Conservation (phyloP, 192 early-diverging fungal species). For the Umbelopsis sp. region DNA sequence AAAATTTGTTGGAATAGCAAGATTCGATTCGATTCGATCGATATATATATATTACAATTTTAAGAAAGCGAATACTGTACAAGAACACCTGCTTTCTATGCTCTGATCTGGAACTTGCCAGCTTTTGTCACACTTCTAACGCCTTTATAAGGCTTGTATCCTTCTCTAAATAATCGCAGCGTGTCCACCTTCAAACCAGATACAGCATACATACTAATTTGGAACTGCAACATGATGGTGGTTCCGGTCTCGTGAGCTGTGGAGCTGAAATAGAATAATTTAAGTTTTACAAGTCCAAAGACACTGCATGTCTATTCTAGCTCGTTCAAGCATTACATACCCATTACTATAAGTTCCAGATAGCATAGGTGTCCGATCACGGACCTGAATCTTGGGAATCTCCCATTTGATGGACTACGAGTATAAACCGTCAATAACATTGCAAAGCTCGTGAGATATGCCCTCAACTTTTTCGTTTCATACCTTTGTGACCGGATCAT, state of each 20-base stretch:
- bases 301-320: neutral
- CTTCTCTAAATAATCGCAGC: constrained; percentile 70
- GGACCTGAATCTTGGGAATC: constrained; percentile 59
- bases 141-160: constrained; percentile 78
- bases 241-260: constrained; percentile 47
- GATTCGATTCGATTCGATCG: neutral
- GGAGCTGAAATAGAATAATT: constrained; percentile 32
- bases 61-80: neutral
- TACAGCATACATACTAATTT: constrained; percentile 68
- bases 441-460: neutral
- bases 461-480: neutral
- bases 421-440: constrained; percentile 7
- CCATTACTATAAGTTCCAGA: constrained; percentile 59
- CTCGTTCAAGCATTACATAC: constrained; percentile 22
- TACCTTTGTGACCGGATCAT: constrained; percentile 68
- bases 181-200: constrained; percentile 75
- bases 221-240: constrained; percentile 66
- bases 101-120: constrained; percentile 62
- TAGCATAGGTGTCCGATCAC: constrained; percentile 59
- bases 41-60: neutral
- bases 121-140: constrained; percentile 62
- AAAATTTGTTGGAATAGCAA: neutral
- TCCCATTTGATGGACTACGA: constrained; percentile 63
- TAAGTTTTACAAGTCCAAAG: neutral
- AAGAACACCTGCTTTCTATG: neutral